Base-by-base conservation (phyloP, 306 rosid genomes). In the Heteromeles arbutifolia region DNA sequence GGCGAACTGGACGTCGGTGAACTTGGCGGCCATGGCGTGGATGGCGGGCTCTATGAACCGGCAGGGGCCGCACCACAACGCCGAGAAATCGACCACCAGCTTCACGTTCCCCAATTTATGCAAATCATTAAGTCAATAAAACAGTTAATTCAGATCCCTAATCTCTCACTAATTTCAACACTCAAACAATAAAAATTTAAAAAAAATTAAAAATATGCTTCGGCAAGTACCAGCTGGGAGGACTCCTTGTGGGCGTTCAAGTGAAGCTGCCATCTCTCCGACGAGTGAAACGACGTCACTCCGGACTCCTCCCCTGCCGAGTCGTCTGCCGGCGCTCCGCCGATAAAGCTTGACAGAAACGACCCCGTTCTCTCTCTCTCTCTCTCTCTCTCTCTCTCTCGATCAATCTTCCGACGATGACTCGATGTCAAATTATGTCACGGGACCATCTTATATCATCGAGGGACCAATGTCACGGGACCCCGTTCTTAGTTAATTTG, bases 11-110 rank as follows among this genome's bases (percentile, higher is more conserved):
- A 90, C 98, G 25, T 86, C 89, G 53, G 85, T 14, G 87, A 53
- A 89, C 72, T 77, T 85, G 1, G 56, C 17, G 12, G 97, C 74
- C 92, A 95, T 81, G 76, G 67, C 87, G 62, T 82, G 86, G 85
- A 89, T 50, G 50, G 68, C 79, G 0, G 97, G 99, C 85, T 84
- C 98, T 11, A 96, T 90, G 71, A 89, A 69, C 69, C n/a, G 91
- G 82, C 98, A 96, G 2, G 98, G 99, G 0, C 98, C 99, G 72
- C 99, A 96, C 99, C 98, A 96, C 37, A 92, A 54, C 4, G 98
- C 99, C 2, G 96, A 85, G 96, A 96, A 96, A 80, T 92, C 99
- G 25, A 96, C 80, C 80, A 96, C 99, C 61, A 79, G 32, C 98
- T 92, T 37, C 28, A 11, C 34, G 15, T 26, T 26, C 34, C 34